Evolutionary conservation across 2,329 filamentous ascomycete genomes (phyloP).

Genomic region (Penicillium sp.): DNA sequence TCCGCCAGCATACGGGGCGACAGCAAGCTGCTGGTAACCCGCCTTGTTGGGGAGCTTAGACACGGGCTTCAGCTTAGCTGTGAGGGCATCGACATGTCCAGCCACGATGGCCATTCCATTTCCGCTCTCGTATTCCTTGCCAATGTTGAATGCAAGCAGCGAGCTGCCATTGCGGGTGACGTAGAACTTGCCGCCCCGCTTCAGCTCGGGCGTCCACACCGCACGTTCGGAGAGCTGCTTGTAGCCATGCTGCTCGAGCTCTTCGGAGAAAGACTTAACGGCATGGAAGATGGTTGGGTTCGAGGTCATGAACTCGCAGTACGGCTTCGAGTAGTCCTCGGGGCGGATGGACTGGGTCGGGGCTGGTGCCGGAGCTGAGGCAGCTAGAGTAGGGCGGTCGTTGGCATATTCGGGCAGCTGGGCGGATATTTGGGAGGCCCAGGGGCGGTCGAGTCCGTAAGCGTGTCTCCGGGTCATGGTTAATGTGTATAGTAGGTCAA

Average conservation of each 20-base stretch:
- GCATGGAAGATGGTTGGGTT: slow-evolving; percentile 94
- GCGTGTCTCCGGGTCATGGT: slow-evolving; percentile 33
- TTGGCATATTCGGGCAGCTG: slow-evolving; percentile 22
- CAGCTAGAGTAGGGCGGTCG: slow-evolving; percentile 4
- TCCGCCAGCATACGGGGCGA: slow-evolving; percentile 86
- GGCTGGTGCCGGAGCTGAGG: slow-evolving; percentile 13
- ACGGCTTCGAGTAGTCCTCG: slow-evolving; percentile 72
- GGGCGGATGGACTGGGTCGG: slow-evolving; percentile 27
- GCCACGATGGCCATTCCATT: slow-evolving; percentile 85
- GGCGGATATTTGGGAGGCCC: slow-evolving; percentile 28
- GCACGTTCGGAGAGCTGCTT: slow-evolving; percentile 70
- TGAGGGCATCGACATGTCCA: slow-evolving; percentile 88
- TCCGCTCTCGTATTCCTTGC: slow-evolving; percentile 72
- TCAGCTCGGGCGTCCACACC: slow-evolving; percentile 66
- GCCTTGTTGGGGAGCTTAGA: slow-evolving; percentile 77
- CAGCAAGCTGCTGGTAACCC: slow-evolving; percentile 82
- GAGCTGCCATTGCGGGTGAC: slow-evolving; percentile 79
- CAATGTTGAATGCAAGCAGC: slow-evolving; percentile 78
- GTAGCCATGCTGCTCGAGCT: slow-evolving; percentile 69
- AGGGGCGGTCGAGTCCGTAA: slow-evolving; percentile 27
- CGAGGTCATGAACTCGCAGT: slow-evolving; percentile 77
- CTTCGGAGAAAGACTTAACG: slow-evolving; percentile 69
- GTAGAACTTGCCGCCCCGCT: slow-evolving; percentile 83
- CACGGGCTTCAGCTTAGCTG: slow-evolving; percentile 84
- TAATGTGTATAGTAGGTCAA: not conserved